Evolutionary conservation across 2,329 filamentous ascomycete species (phyloP).

Genomic region (Venturia oleaginea): DNA sequence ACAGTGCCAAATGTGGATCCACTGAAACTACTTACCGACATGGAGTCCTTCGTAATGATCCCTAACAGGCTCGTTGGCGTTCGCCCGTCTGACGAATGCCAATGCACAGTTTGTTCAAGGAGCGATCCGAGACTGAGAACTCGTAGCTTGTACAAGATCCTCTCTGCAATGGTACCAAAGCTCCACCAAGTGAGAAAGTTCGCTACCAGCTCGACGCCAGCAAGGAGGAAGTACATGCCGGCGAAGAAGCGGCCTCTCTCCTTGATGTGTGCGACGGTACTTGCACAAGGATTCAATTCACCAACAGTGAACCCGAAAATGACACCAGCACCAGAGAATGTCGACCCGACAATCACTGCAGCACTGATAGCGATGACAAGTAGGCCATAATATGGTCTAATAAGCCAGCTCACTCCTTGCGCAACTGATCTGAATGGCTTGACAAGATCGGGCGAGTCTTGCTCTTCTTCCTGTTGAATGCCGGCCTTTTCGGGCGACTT

Average conservation of each 20-base stretch:
- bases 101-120: constrained; percentile 46
- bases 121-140: constrained; percentile 19
- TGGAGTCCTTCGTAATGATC: constrained; percentile 40
- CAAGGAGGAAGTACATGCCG: constrained; percentile 45
- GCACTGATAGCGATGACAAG: constrained; percentile 4
- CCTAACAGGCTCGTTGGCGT: constrained; percentile 38
- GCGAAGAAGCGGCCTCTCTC: constrained; percentile 31
- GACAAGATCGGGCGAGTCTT: not conserved
- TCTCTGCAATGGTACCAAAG: constrained; percentile 7
- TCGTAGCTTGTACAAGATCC: constrained; percentile 2
- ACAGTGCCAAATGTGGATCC: constrained; percentile 42
- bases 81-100: constrained; percentile 37
- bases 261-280: constrained; percentile 15
- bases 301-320: constrained; percentile 54
- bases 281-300: constrained; percentile 46
- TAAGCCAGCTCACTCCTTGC: not conserved
- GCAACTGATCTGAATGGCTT: constrained; percentile 1
- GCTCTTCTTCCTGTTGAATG: not conserved
- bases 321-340: constrained; percentile 48
- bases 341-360: constrained; percentile 45
- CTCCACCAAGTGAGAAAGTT: constrained; percentile 29
- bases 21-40: constrained; percentile 38
- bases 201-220: constrained; percentile 39
- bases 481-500: not conserved
- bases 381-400: not conserved